phyloP scores from a whole-genome alignment of 768 basidiomycete species.

The Artomyces pyxidatus region DNA sequence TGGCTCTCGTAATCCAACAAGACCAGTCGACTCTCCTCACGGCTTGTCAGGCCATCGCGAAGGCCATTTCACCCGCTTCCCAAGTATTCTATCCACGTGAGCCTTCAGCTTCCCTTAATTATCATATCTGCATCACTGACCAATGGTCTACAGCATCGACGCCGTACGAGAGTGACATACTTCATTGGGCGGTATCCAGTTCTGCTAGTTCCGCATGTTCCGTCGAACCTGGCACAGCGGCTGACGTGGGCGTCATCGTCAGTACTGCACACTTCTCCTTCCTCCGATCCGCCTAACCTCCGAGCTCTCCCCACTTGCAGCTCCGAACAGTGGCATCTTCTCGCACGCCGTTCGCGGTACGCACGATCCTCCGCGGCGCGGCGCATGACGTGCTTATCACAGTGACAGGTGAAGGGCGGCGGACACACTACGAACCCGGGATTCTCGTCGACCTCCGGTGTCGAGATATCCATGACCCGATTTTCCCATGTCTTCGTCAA shows the following conservation, averaged over 20 bases:
- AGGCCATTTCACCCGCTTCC: too few species aligned
- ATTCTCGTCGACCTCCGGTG: conserved; percentile 52
- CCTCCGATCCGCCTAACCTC: too few species aligned
- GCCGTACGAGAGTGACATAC: background rate
- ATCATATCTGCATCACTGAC: too few species aligned
- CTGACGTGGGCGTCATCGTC: background rate
- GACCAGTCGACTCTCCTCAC: too few species aligned
- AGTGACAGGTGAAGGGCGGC: conserved; percentile 47
- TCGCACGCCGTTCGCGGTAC: conserved; percentile 1
- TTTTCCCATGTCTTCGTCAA: conserved; percentile 28
- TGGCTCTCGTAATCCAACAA: too few species aligned
- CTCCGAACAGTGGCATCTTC: background rate
- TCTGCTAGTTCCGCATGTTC: conserved; percentile 1
- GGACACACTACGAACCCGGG: conserved; percentile 48
- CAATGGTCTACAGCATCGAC: background rate
- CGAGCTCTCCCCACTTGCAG: too few species aligned
- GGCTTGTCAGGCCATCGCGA: too few species aligned
- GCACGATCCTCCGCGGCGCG: too few species aligned
- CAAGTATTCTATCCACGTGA: too few species aligned
- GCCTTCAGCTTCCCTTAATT: too few species aligned
- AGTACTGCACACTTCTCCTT: too few species aligned
- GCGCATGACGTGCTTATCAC: background rate
- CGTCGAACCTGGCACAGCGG: conserved; percentile 1
- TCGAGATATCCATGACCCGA: conserved; percentile 47
- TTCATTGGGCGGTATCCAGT: background rate